Conservation (phyloP, 768 basidiomycete species). For the Amanita pseudoporphyria region DNA sequence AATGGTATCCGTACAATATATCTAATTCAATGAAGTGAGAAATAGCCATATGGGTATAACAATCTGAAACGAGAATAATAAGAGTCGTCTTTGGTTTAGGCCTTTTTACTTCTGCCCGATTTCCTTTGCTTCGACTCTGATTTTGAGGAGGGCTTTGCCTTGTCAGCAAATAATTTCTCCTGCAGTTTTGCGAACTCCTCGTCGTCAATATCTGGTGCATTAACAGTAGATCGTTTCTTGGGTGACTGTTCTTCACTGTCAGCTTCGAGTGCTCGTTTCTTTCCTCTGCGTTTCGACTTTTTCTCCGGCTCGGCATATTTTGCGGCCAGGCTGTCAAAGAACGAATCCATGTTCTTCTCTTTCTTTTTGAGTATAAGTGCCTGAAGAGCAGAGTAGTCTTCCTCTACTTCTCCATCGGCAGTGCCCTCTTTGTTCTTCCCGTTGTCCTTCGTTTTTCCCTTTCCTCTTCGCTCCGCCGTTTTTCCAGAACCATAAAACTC, state of each 20-base stretch:
- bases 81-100: slow-evolving; percentile 2
- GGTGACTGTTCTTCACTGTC: slow-evolving; percentile 33
- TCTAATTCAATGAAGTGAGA: neutral
- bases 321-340: slow-evolving; percentile 65
- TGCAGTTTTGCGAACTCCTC: slow-evolving; percentile 56
- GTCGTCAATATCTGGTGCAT: slow-evolving; percentile 53
- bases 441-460: slow-evolving; percentile 44
- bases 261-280: slow-evolving; percentile 39
- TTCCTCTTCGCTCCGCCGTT: slow-evolving; percentile 44
- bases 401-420: slow-evolving; percentile 34
- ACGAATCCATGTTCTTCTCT: slow-evolving; percentile 53
- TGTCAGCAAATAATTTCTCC: slow-evolving; percentile 42
- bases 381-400: slow-evolving; percentile 62
- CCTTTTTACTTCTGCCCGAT: slow-evolving; percentile 25
- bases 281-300: slow-evolving; percentile 41
- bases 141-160: slow-evolving; percentile 21
- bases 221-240: slow-evolving; percentile 34
- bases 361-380: slow-evolving; percentile 76
- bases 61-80: neutral
- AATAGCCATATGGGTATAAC: neutral
- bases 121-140: slow-evolving; percentile 19
- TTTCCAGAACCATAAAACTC: slow-evolving; percentile 82
- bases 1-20: slow-evolving; percentile 4
- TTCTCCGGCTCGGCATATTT: slow-evolving; percentile 48
- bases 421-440: slow-evolving; percentile 25